Percentiles rank a stretch among this genome's conserved stretches.
phyloP scores from a whole-genome alignment of 257 asterid species.

The Solanum appendiculatum region DNA sequence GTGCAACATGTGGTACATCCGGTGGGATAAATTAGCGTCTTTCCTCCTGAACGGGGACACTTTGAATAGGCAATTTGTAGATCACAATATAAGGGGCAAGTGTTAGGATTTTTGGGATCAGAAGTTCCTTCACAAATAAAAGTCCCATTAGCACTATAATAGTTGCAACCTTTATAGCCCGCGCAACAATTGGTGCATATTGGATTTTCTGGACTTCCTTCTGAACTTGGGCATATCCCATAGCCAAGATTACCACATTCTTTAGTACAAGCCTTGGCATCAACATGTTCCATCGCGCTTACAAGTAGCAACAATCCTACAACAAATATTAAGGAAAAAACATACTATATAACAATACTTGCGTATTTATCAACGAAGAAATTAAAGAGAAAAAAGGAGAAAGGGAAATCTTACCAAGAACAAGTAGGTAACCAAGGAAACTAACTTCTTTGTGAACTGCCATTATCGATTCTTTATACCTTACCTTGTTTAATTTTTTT shows the following conservation, averaged over 20 bases:
- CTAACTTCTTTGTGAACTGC: neutral
- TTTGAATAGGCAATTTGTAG: neutral
- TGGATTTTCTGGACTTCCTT: neutral
- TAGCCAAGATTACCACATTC: neutral
- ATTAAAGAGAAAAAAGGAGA: neutral
- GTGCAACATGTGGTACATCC: neutral
- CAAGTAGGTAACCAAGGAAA: neutral
- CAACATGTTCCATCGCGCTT: neutral
- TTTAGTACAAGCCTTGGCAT: neutral
- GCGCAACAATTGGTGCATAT: neutral
- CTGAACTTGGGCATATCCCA: neutral
- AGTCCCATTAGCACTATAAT: neutral
- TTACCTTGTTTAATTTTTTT: neutral
- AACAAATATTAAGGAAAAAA: neutral
- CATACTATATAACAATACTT: too few species aligned
- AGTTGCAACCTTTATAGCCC: neutral
- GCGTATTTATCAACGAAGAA: neutral
- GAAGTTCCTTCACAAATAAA: neutral
- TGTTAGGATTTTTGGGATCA: neutral
- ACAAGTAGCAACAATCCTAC: neutral
- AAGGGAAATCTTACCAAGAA: neutral
- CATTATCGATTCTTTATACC: neutral
- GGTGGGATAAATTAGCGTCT: neutral
- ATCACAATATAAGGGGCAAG: neutral
- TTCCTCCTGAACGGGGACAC: neutral